Evolutionary conservation across 805 yeast genomes (phyloP), one percentile per base, ranked within the genome.

Genomic region (Candida odintsovae): DNA sequence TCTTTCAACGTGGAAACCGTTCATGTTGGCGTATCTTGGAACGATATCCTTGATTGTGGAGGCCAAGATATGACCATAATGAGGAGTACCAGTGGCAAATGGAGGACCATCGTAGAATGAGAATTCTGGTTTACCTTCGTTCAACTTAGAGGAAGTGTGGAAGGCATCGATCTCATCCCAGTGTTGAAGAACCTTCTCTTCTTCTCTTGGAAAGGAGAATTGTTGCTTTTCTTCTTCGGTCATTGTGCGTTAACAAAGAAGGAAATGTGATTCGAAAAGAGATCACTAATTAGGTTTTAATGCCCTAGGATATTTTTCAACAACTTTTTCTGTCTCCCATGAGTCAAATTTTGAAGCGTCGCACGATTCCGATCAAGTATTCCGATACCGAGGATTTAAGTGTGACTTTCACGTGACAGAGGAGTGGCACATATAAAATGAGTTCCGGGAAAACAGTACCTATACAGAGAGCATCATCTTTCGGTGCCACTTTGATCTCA

Each of bases 21-120:
- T 92, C 99, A 94, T 92, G 53, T 95, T 86, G 50, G 98, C 98
- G 64, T 89, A 94, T 64, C 99, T 80, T 47, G 99, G 99, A 46
- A 94, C 92, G 55, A 94, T 88, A 71, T 94, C 99, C 69, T 92
- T 94, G 61, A 90, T 88, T 48, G 99, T 94, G 36, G 98, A 94
- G 2, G 98, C 95, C 67, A 94, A 73, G 62, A 94, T 85, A 64
- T 94, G 99, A 53, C 99, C 99, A 66, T 94, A 95, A 67, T 94
- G 99, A 39, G 99, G 99, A 33, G 97, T 88, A 62, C 99, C 99
- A 2, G 99, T 94, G 48, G 99, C 99, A 69, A 94, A 94, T 57
- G 99, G 99, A 9, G 99, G 99, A 25, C 99, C 99, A 71, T 94
- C 99, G 63, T 86, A 94, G 67, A 94, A 94, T 35, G 97, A 80